Conservation (phyloP, 2,329 filamentous ascomycete genomes). For the Pseudopyricularia cyperi region DNA sequence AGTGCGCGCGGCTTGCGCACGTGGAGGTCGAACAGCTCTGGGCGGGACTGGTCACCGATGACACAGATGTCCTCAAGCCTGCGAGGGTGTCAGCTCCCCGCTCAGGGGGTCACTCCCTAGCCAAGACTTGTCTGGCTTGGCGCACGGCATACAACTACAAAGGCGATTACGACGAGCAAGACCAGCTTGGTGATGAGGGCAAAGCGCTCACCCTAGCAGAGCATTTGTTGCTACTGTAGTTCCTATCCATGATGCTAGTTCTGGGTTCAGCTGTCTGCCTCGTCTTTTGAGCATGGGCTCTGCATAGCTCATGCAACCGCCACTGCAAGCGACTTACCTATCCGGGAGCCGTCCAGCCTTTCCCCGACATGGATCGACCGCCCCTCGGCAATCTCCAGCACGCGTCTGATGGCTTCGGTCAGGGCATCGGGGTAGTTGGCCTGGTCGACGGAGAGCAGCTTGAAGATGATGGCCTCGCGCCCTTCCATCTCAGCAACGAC, state of each 20-base stretch:
- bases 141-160: not conserved
- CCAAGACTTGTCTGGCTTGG: not conserved
- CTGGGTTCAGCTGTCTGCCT: conserved; percentile 21
- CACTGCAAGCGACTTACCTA: not conserved
- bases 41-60: conserved; percentile 8
- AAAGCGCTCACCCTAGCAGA: not conserved
- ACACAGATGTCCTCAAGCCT: conserved; percentile 8
- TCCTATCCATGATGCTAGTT: conserved; percentile 6
- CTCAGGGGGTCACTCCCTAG: conserved; percentile 4
- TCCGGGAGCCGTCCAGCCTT: conserved; percentile 22
- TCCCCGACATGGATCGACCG: conserved; percentile 46
- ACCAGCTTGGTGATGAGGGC: not conserved
- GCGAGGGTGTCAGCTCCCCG: not conserved
- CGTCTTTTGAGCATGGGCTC: too few species aligned
- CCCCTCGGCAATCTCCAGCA: conserved; percentile 17
- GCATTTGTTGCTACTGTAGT: conserved; percentile 7
- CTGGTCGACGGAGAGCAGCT: conserved; percentile 55
- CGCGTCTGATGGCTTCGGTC: conserved; percentile 52
- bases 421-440: conserved; percentile 56
- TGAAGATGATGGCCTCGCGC: conserved; percentile 54
- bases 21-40: conserved; percentile 7
- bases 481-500: conserved; percentile 47
- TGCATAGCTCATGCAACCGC: too few species aligned
- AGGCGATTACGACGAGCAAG: not conserved
- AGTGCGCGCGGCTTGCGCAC: conserved; percentile 5